Percentiles rank a stretch among this genome's conserved stretches.
Conservation (phyloP, 2,329 filamentous ascomycete species). For the Calonectria pseudoreteaudii region DNA sequence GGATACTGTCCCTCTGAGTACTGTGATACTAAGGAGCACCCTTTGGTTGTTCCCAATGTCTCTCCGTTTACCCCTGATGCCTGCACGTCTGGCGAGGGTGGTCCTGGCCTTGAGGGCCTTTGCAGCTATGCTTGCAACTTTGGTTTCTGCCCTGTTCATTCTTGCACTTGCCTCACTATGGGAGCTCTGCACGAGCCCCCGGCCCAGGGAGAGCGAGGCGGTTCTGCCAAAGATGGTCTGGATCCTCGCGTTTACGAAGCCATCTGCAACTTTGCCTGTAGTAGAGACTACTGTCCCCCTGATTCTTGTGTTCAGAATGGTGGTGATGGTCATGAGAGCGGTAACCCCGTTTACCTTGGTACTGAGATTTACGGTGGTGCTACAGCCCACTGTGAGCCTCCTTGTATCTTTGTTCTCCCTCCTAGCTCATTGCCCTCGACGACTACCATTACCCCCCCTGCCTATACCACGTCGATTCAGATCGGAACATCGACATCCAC, state of each 20-base stretch:
- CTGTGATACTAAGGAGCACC: conserved; percentile 2
- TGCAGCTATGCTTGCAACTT: conserved; percentile 10
- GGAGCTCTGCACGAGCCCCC: background rate
- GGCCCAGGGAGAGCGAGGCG: background rate
- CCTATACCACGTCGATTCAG: conserved; percentile 1
- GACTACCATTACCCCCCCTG: background rate
- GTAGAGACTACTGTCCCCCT: conserved; percentile 1
- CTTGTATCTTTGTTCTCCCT: conserved; percentile 3
- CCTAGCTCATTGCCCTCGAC: conserved; percentile 7
- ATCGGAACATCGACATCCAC: background rate
- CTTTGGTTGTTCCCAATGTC: conserved; percentile 4
- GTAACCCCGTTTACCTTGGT: background rate
- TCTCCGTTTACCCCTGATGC: conserved; percentile 8
- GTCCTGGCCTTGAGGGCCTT: background rate
- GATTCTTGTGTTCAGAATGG: conserved; percentile 9
- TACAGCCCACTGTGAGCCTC: background rate
- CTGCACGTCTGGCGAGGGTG: conserved; percentile 5
- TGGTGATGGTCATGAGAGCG: background rate
- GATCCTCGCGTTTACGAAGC: conserved; percentile 11
- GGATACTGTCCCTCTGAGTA: conserved; percentile 8
- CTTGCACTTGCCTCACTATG: background rate
- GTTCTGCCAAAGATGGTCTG: conserved; percentile 1
- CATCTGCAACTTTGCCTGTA: conserved; percentile 9
- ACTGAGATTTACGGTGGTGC: background rate
- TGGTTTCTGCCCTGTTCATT: conserved; percentile 1